Base-by-base conservation (phyloP, 768 basidiomycete genomes). In the Podaxis rugospora region DNA sequence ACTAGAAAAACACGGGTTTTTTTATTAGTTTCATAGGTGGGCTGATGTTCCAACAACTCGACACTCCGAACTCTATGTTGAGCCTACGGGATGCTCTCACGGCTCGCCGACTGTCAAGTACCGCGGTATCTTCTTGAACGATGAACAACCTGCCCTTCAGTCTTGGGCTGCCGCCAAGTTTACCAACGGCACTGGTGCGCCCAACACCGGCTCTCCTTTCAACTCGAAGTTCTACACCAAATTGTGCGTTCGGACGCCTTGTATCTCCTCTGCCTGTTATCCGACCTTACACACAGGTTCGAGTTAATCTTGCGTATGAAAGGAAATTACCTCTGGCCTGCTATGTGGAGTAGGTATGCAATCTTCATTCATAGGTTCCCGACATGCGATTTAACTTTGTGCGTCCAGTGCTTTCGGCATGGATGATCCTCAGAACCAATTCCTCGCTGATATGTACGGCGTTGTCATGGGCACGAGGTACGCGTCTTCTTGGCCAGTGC, bases 131-230 rank as follows among this genome's bases (percentile, higher is more conserved):
- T 87, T 91, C 75, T 71, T 91, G 63, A 91, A 91, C 67, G 88
- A 91, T 64, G 89, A 91, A 68, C 85, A 88, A 66, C 89, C 89
- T 6, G 83, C 84, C 28, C 68, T 90, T 54, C 83, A 85, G 64
- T 85, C 82, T 65, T 91, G 89, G 89, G 89, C 87, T 13, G 75
- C 79, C 64, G 84, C 84, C 63, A 85, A 84, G 64, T 89, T 86
- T 69, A 86, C 84, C 9, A 86, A 87, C 61, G 85, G 84, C 2
- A 83, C 83, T 3, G 83, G 83, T 5, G 73, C 78, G 0, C 56
- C 73, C 1, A 69, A 77, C 32, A 78, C 80, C 0, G 78, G 79
- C 18, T 81, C 82, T 2, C 85, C 87, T 1, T 88, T 89, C 75
- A 87, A 88, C 66, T 79, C 78, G 52, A 68, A 79, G 50, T 87